Evolutionary conservation across 768 basidiomycete species (phyloP).

Genomic region (Pleurotus giganteus): DNA sequence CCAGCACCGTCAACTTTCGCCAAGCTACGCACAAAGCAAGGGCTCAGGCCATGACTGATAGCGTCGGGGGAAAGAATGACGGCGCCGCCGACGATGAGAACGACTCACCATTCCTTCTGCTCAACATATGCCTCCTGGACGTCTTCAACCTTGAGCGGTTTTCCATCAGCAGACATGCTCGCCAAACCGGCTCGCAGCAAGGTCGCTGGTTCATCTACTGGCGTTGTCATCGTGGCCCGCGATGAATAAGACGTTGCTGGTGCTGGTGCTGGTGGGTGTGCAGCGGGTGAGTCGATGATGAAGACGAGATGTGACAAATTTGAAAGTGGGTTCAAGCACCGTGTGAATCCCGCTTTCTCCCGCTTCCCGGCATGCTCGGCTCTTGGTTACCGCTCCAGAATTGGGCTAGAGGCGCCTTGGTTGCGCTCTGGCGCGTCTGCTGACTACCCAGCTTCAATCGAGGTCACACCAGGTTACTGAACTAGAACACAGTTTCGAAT

Average conservation of each 20-base stretch:
- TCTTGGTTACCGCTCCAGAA: too few species aligned
- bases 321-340: background rate
- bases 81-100: background rate
- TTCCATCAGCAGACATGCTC: constrained; percentile 26
- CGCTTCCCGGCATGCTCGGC: too few species aligned
- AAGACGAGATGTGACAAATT: background rate
- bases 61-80: background rate
- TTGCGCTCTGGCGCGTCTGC: too few species aligned
- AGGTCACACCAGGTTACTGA: too few species aligned
- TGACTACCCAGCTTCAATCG: too few species aligned
- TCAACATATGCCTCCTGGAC: constrained; percentile 75
- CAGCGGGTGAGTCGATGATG: background rate
- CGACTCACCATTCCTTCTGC: constrained; percentile 69
- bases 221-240: background rate
- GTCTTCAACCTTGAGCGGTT: constrained; percentile 60
- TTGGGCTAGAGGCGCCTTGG: too few species aligned
- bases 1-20: too few species aligned
- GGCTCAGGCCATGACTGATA: too few species aligned
- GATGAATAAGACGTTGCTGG: background rate
- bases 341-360: background rate
- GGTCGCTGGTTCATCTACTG: background rate
- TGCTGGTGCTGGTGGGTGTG: background rate
- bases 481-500: too few species aligned
- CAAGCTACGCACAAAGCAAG: background rate
- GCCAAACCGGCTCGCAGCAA: background rate